Evolutionary conservation across 768 basidiomycete genomes (phyloP).

Genomic region (Pleurotus djamor): DNA sequence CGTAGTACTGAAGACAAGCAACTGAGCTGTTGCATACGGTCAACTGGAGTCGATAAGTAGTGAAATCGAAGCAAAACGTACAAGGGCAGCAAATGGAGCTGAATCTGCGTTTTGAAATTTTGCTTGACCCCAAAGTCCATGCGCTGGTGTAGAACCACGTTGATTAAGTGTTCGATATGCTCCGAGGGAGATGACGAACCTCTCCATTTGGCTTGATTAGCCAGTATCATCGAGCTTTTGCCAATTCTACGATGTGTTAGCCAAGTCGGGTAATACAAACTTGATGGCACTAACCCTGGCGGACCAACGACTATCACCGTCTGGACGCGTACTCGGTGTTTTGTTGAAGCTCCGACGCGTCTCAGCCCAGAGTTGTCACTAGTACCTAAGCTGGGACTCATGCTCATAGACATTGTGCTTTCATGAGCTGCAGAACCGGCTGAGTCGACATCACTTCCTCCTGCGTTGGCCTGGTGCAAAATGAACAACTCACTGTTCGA

Average conservation of each 20-base stretch:
- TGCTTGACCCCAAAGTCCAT: conserved; percentile 76
- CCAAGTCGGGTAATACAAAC: conserved; percentile 3
- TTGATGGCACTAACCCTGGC: conserved; percentile 43
- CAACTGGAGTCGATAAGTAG: not conserved
- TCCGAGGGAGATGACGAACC: conserved; percentile 29
- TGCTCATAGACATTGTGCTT: conserved; percentile 21
- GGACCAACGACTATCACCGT: conserved; percentile 62
- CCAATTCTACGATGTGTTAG: conserved; percentile 42
- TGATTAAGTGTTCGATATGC: not conserved
- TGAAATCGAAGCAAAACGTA: conserved; percentile 22
- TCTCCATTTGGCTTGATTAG: conserved; percentile 72
- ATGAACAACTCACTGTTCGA: conserved; percentile 38
- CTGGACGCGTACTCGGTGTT: conserved; percentile 48
- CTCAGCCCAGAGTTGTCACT: conserved; percentile 36
- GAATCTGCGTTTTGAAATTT: conserved; percentile 67
- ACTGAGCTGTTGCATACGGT: conserved; percentile 39
- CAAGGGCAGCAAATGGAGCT: conserved; percentile 68
- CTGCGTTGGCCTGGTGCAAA: conserved; percentile 14
- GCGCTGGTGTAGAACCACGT: conserved; percentile 31
- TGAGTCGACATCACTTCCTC: conserved; percentile 13
- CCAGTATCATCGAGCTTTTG: conserved; percentile 72
- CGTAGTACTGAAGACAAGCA: conserved; percentile 71
- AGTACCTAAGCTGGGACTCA: conserved; percentile 31
- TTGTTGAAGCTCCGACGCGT: conserved; percentile 38
- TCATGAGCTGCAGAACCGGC: conserved; percentile 16